Evolutionary conservation across 179 eudicot species (phyloP), one percentile per base, ranked within the genome.

Genomic region (Gypsophila paniculata): DNA sequence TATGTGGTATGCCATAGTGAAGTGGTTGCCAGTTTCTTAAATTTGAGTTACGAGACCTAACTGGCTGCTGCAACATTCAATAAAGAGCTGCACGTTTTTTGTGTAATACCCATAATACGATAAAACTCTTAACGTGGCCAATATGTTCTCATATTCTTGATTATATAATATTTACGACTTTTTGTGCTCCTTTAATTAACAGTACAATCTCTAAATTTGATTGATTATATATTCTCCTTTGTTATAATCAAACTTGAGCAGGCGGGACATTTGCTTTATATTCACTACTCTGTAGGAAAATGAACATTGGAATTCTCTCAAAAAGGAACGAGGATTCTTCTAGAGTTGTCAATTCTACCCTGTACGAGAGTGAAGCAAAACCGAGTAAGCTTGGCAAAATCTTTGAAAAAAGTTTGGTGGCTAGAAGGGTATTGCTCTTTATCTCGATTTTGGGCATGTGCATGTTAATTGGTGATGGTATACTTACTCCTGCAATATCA

Each of bases 231-330:
- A 14, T 62, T 70, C 44, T 23, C 18, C 23, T 59, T 61, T 49
- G 22, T 60, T 39, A 29, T 78, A 17, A 19, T 46, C 38, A 34
- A 12, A 61, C 8, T 61, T 22, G 29, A 29, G 38, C 79, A 86
- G 92, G 93, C 55, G 93, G 93, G 60, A 88, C 93, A 71, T 88
- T 86, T 83, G 93, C 93, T 13, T 74, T 88, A 14, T 88, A 86
- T 74, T 86, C 93, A 10, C 72, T 88, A 75, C 93, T 88, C 44
- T 86, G 93, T 73, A 83, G 82, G 71, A 78, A 88, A 1, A 75
- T 86, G 85, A 85, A 82, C 18, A 81, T 86, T 61, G 90, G 87
- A 13, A 74, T 82, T 71, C 80, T 86, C 75, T 74, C 88, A 63
- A 54, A 80, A 17, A 81, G 65, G 49, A 48, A 68, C 21, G 64